Base-by-base conservation (phyloP, 1,284 basidiomycete species). In the Leccinum laetum region DNA sequence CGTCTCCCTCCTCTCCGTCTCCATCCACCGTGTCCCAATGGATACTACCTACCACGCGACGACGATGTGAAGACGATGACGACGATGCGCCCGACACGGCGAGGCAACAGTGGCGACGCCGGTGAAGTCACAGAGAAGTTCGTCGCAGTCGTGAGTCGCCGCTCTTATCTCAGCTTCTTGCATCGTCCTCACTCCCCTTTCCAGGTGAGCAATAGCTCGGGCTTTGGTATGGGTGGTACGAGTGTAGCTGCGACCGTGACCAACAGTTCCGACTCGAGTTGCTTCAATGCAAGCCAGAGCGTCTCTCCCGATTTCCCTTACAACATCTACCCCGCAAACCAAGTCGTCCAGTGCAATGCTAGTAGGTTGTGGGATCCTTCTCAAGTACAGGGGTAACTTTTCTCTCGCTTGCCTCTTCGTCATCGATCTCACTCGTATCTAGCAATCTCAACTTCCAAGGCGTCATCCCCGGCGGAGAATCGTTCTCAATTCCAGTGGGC, bases 381-480 rank as follows among this genome's bases (percentile, higher is more conserved):
- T 4, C 75, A 72, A 14, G 83, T 87, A 1, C 76, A 85, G 75
- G 88, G 89, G 90, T 90, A 72, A 60, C 81, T 71, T 8, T 35
- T 61, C n/a, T 64, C 44, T 63, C 46, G 2, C 16, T 26, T n/a
- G 56, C 18, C 26, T 35, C 55, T 5, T 18, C 46, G 46, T 58
- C 37, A 69, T 59, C 3, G 14, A 0, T 26, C 24, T 21, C 18
- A 5, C 13, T 1, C 62, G 26, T 59, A n/a, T 61, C 49, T 65
- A 89, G 89, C 10, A 83, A 73, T 2, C 82, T 86, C 3, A 82
- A 76, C 37, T 90, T 93, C 74, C 80, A 86, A 52, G 91, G 90
- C 9, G 80, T 93, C 53, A 93, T 94, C 39, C 92, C 92, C 1
- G 92, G 91, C 2, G 92, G 92, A 16, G 78, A 91, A 61, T 90